phyloP scores from a whole-genome alignment of 768 basidiomycete genomes.

The Cystoderma amianthinum region DNA sequence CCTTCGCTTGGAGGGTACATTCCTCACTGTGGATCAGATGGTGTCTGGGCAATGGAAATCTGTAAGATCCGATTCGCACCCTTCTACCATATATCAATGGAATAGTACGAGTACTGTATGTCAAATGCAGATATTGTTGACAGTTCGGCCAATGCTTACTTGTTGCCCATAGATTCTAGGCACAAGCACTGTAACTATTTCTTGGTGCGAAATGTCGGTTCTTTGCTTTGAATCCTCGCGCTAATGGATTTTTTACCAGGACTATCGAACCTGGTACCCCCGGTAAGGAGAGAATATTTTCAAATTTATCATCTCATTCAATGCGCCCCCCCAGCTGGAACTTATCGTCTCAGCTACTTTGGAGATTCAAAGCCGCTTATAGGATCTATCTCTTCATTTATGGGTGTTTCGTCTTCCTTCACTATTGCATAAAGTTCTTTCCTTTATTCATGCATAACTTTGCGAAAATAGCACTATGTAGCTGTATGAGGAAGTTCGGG shows the following conservation, averaged over 20 bases:
- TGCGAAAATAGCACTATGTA: no score
- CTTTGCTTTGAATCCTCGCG: slow-evolving; percentile 5
- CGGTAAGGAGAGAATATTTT: slow-evolving; percentile 30
- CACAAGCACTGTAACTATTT: slow-evolving; percentile 57
- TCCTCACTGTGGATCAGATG: slow-evolving; percentile 57
- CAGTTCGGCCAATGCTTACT: slow-evolving; percentile 2
- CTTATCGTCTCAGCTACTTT: slow-evolving; percentile 64
- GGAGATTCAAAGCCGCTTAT: slow-evolving; percentile 71
- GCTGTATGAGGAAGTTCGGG: neutral
- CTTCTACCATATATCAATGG: slow-evolving; percentile 69
- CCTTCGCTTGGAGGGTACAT: slow-evolving; percentile 65
- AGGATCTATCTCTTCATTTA: slow-evolving; percentile 58
- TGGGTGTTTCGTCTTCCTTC: slow-evolving; percentile 56
- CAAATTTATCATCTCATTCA: neutral
- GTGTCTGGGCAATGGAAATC: slow-evolving; percentile 43
- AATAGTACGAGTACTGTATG: slow-evolving; percentile 45
- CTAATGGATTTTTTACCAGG: slow-evolving; percentile 26
- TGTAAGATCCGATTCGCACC: slow-evolving; percentile 71
- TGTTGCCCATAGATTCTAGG: slow-evolving; percentile 36
- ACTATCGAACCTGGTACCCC: slow-evolving; percentile 57
- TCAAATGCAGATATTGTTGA: slow-evolving; percentile 7
- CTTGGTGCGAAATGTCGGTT: slow-evolving; percentile 46
- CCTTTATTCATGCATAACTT: neutral
- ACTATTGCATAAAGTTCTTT: slow-evolving; percentile 35
- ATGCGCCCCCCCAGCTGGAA: slow-evolving; percentile 40